phyloP scores from a whole-genome alignment of 768 basidiomycete species.

The Tylopilus sp. region DNA sequence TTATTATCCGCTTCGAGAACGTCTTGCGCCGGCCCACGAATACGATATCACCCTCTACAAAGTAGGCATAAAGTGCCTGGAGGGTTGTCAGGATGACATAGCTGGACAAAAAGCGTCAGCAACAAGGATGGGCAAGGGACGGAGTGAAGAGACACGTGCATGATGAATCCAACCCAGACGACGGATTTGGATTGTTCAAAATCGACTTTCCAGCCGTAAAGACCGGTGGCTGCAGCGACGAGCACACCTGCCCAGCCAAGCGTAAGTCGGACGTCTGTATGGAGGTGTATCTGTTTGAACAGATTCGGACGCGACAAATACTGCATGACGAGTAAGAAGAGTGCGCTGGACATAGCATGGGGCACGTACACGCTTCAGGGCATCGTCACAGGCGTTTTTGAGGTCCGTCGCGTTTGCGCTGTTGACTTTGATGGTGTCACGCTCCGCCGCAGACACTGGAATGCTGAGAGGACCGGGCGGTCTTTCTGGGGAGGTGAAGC shows the following conservation, averaged over 20 bases:
- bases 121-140: neutral
- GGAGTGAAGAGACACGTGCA: slow-evolving; percentile 47
- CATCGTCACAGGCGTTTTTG: slow-evolving; percentile 81
- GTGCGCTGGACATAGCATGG: neutral
- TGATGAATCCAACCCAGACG: slow-evolving; percentile 72
- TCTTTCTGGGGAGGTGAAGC: slow-evolving; percentile 31
- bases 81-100: slow-evolving; percentile 70
- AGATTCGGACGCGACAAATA: slow-evolving; percentile 75
- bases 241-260: slow-evolving; percentile 87
- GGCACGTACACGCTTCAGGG: slow-evolving; percentile 76
- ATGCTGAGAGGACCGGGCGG: slow-evolving; percentile 56
- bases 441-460: slow-evolving; percentile 38
- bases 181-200: slow-evolving; percentile 86
- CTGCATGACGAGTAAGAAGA: slow-evolving; percentile 37
- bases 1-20: slow-evolving; percentile 89
- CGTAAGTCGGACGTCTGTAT: slow-evolving; percentile 83
- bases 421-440: slow-evolving; percentile 61
- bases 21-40: slow-evolving; percentile 90
- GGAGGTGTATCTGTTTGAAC: slow-evolving; percentile 82
- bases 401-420: slow-evolving; percentile 54
- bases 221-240: slow-evolving; percentile 73
- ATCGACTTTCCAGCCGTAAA: slow-evolving; percentile 85
- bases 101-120: slow-evolving; percentile 37
- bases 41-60: slow-evolving; percentile 78
- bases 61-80: slow-evolving; percentile 81